Evolutionary conservation across 345 rosid species (phyloP), one percentile per base, ranked within the genome.

Genomic region (Erysimum cheiranthoides): DNA sequence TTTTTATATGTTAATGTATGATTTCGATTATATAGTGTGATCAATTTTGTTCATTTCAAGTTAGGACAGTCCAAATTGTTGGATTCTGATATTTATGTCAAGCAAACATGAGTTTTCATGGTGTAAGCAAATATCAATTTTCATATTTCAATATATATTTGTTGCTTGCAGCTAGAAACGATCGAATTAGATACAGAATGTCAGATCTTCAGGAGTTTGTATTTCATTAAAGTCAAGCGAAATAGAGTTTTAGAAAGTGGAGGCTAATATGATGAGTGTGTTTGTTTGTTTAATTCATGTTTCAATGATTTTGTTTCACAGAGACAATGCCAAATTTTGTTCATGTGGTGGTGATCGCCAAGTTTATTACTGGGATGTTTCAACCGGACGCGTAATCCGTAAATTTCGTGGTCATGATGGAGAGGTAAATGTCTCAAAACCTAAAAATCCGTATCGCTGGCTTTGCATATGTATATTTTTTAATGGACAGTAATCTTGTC

Each of bases 311-410:
- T 35, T 6, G 2, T 2, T 14, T 17, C 5, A 27, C 67, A 92
- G 97, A 71, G 97, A 95, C 58, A 95, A 95, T 66, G 89, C 98
- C 1, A 95, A 88, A 74, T 76, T 95, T 59, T 80, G 90, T 61
- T 95, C 99, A 45, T 95, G 98, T 61, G 98, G 98, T 6, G 99
- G 98, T 52, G 99, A 95, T 78, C 81, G 99, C 2, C 98, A 92
- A 78, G 72, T 95, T 6, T 95, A 89, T 81, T 95, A 90, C 61
- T 95, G 99, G 99, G 99, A 95, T 83, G 99, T 95, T 2, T 77
- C 98, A 5, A 86, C 93, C 0, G 99, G 97, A 36, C 87, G 93
- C 11, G 97, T 95, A 6, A 88, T 92, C 77, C 88, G 96, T 7
- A 95, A 87, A 79, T 95, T 92, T 69, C 97, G 98, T 1, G 99